Conservation (phyloP, 345 rosid genomes). For the Lumnitzera racemosa region DNA sequence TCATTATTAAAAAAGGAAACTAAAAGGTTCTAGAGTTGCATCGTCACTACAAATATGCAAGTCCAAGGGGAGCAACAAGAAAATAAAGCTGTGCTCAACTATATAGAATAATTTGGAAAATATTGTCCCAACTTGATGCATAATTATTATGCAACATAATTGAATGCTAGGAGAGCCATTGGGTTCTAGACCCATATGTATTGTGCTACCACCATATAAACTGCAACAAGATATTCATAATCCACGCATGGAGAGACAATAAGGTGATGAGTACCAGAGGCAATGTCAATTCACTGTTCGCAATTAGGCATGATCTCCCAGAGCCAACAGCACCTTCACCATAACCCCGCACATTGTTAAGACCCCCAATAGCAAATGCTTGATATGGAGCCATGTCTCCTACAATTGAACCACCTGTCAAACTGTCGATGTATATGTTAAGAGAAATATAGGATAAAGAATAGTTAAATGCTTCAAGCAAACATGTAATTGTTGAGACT, state of each 20-base stretch:
- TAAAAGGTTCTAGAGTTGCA: too few relatives aligned
- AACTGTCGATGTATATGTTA: conserved; percentile 38
- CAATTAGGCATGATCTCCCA: conserved; percentile 85
- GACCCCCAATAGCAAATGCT: conserved; percentile 92
- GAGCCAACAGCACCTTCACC: conserved; percentile 97
- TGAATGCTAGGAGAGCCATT: not conserved
- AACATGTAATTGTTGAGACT: not conserved
- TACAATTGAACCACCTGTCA: conserved; percentile 94
- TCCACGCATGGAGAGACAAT: not conserved
- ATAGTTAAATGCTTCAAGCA: not conserved
- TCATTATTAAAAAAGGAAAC: too few relatives aligned
- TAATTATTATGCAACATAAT: not conserved
- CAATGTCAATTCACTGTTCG: conserved; percentile 67
- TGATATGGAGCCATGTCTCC: conserved; percentile 99
- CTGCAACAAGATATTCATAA: not conserved
- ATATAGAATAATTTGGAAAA: too few relatives aligned
- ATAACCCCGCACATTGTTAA: conserved; percentile 82
- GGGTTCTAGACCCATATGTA: not conserved
- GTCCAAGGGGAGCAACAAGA: too few relatives aligned
- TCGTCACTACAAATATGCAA: too few relatives aligned
- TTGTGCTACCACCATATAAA: too few relatives aligned
- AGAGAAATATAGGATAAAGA: conserved; percentile 10
- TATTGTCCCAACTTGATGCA: too few relatives aligned
- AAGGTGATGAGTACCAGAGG: conserved; percentile 55
- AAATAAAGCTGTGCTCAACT: too few relatives aligned